Evolutionary conservation across 148 eudicot species (phyloP), one percentile per base, ranked within the genome.

Genomic region (Dianthus caryophyllus): DNA sequence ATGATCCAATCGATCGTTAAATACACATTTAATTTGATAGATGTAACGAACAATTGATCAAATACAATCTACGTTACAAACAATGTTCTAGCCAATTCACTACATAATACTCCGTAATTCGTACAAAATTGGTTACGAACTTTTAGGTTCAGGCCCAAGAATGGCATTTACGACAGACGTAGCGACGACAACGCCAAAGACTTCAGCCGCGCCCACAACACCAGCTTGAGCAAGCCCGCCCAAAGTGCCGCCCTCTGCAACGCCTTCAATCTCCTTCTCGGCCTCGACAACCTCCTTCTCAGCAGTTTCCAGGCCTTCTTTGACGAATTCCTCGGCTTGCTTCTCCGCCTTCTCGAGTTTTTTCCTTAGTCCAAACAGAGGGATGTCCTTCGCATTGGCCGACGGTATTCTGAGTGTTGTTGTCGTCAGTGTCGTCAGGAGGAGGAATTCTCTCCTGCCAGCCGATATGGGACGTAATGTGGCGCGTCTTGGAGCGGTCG

Each of bases 111-210:
- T n/a, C n/a, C n/a, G n/a, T n/a, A n/a, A n/a, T n/a, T n/a, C n/a
- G n/a, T n/a, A n/a, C 25, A 70, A 33, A 6, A 58, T 72, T 63
- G 78, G 38, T 3, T n/a, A 33, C 38, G 77, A 48, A 31, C 77
- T 84, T 73, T 78, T 77, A 66, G 74, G 82, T 60, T 85, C 91
- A 43, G 94, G 81, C 15, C 88, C 85, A 36, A 93, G 65, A 81
- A 89, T 93, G 20, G 85, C 95, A 70, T 85, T 93, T 6, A 93
- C 98, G 71, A 85, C 64, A 33, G 91, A 76, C 18, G 87, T 81
- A 71, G 96, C 95, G 9, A 93, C 72, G 46, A 85, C 3, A 36
- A 93, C 82, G 16, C 85, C 96, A 13, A 89, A 71, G 2, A 76
- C 59, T 76, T 93, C 98, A n/a, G 70, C 75, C 2, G 57, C 72